These are phyloP conservation scores for Penicillium sp. DNA, from an alignment of 2,329 filamentous ascomycete species.

Conservation along the genomic window DNA sequence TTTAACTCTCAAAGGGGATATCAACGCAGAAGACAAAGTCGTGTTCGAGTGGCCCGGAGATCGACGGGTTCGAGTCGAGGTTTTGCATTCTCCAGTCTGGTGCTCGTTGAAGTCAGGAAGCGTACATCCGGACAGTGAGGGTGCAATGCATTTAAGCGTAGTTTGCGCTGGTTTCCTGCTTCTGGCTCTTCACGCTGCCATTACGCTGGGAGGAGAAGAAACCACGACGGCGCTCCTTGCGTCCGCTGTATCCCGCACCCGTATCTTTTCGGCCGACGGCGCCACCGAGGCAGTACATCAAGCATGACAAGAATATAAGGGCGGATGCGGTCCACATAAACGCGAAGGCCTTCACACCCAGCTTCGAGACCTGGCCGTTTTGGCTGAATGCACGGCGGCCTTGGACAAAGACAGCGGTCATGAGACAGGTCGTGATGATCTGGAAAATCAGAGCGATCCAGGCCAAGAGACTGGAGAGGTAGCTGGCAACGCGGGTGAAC, in stretches of 20 bases:
- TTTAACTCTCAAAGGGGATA: slow-evolving; percentile 11
- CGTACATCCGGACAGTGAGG: background rate
- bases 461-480: slow-evolving; percentile 51
- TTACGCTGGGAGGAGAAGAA: slow-evolving; percentile 36
- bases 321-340: slow-evolving; percentile 60
- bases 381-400: slow-evolving; percentile 55
- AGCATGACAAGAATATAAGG: slow-evolving; percentile 53
- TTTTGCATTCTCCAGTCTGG: background rate
- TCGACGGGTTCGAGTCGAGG: background rate
- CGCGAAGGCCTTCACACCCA: slow-evolving; percentile 57
- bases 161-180: slow-evolving; percentile 19
- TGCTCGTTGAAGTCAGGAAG: background rate
- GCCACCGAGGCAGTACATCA: slow-evolving; percentile 55
- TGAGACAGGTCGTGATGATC: slow-evolving; percentile 53
- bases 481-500: slow-evolving; percentile 51
- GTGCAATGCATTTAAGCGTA: slow-evolving; percentile 22
- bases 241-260: slow-evolving; percentile 34
- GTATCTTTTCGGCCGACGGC: slow-evolving; percentile 30
- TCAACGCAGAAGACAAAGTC: slow-evolving; percentile 11
- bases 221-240: slow-evolving; percentile 37
- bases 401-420: slow-evolving; percentile 60
- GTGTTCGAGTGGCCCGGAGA: slow-evolving; percentile 1
- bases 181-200: slow-evolving; percentile 29
- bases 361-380: slow-evolving; percentile 47
- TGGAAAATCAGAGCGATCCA: slow-evolving; percentile 58